Evolutionary conservation across 225 moss, liverwort and hornwort genomes (phyloP).

Genomic region (Takakia lepidozioides): DNA sequence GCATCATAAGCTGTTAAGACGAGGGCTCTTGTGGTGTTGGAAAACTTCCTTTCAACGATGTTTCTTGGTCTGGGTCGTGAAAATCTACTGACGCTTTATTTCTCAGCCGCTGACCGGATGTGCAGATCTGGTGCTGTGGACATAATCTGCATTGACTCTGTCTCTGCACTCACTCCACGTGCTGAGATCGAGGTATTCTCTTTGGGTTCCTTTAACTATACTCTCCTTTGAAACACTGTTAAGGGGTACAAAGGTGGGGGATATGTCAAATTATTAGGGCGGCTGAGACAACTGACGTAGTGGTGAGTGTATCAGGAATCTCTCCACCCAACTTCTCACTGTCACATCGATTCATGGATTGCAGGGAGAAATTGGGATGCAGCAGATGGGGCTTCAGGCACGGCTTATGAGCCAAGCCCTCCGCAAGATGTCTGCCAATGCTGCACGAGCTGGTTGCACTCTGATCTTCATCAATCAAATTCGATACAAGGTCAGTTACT

Average conservation of each 20-base stretch:
- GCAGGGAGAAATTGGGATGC: constrained; percentile 95
- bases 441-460: constrained; percentile 79
- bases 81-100: constrained; percentile 12
- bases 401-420: constrained; percentile 97
- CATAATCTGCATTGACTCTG: constrained; percentile 76
- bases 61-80: too few relatives aligned
- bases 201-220: too few relatives aligned
- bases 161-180: constrained; percentile 85
- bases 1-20: neutral
- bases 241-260: too few relatives aligned
- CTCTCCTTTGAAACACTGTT: too few relatives aligned
- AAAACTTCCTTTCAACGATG: too few relatives aligned
- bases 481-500: constrained; percentile 60
- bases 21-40: too few relatives aligned
- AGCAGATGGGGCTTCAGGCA: constrained; percentile 93
- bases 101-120: constrained; percentile 81
- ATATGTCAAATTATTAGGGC: too few relatives aligned
- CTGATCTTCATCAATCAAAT: constrained; percentile 92
- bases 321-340: too few relatives aligned
- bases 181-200: constrained; percentile 78
- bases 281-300: too few relatives aligned
- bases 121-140: constrained; percentile 97
- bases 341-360: too few relatives aligned
- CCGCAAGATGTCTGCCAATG: constrained; percentile 95
- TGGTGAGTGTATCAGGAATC: too few relatives aligned